Conservation (phyloP, 2,329 filamentous ascomycete species). For the Paraphoma chrysanthemicola region DNA sequence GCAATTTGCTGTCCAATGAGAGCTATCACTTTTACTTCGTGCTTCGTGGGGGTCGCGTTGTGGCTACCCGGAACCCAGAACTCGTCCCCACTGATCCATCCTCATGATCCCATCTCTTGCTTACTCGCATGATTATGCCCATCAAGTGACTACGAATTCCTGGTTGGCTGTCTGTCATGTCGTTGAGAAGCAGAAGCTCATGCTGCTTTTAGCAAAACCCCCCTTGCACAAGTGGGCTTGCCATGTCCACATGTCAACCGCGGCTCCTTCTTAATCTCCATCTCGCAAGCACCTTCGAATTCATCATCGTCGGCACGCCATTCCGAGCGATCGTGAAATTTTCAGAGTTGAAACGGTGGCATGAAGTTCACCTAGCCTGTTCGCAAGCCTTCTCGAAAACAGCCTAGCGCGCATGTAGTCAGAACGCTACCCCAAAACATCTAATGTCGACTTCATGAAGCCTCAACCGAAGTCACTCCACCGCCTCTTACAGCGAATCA, state of each 20-base stretch:
- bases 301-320: neutral
- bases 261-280: neutral
- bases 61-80: neutral
- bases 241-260: neutral
- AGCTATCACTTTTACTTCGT: no score
- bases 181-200: neutral
- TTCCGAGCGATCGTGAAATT: neutral
- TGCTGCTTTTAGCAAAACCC: neutral
- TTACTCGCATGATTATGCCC: neutral
- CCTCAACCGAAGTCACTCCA: constrained; percentile 10
- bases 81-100: neutral
- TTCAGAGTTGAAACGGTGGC: neutral
- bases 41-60: no score
- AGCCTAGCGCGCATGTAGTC: neutral
- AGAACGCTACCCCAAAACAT: neutral
- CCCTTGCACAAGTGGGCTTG: neutral
- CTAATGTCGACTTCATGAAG: constrained; percentile 13
- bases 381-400: neutral
- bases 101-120: neutral
- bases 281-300: neutral
- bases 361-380: neutral
- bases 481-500: constrained; percentile 5
- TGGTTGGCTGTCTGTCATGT: neutral
- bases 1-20: no score
- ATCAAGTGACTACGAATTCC: neutral